These are phyloP conservation scores for Calonectria honghensis DNA, from an alignment of 2,329 filamentous ascomycete genomes.

Conservation along the genomic window DNA sequence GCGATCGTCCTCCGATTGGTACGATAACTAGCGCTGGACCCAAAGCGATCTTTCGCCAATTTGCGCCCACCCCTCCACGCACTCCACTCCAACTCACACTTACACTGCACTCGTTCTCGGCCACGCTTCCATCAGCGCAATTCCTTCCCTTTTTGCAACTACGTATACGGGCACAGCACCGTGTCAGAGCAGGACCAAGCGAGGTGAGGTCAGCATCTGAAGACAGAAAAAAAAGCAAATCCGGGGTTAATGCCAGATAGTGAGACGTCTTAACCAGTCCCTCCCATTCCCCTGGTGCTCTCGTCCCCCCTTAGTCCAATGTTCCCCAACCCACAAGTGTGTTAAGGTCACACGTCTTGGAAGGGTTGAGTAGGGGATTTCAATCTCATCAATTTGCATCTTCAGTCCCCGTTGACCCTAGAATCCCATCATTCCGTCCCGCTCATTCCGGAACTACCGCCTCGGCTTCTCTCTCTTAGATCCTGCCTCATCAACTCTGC, in stretches of 20 bases:
- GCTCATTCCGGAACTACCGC: neutral
- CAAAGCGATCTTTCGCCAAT: conserved; percentile 48
- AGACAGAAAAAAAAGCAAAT: conserved; percentile 18
- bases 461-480: neutral
- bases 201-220: conserved; percentile 6
- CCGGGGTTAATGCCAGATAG: conserved; percentile 5
- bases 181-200: neutral
- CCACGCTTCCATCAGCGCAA: conserved; percentile 18
- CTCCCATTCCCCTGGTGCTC: conserved; percentile 21
- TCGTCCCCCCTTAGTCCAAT: conserved; percentile 11
- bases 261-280: conserved; percentile 17
- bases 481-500: conserved; percentile 5
- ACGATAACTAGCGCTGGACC: conserved; percentile 53
- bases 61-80: conserved; percentile 47
- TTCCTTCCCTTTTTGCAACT: conserved; percentile 1
- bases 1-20: conserved; percentile 59
- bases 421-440: conserved; percentile 10
- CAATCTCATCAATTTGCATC: conserved; percentile 24
- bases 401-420: conserved; percentile 1
- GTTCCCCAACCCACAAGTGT: conserved; percentile 31
- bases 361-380: conserved; percentile 21
- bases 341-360: conserved; percentile 18
- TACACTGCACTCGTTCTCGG: conserved; percentile 31
- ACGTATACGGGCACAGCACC: conserved; percentile 20
- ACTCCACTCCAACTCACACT: conserved; percentile 43